A percentile compares a stretch with the other conserved stretches of the same genome.
Evolutionary conservation across 2,329 filamentous ascomycete species (phyloP).

Genomic region (Corinectria fuckeliana): DNA sequence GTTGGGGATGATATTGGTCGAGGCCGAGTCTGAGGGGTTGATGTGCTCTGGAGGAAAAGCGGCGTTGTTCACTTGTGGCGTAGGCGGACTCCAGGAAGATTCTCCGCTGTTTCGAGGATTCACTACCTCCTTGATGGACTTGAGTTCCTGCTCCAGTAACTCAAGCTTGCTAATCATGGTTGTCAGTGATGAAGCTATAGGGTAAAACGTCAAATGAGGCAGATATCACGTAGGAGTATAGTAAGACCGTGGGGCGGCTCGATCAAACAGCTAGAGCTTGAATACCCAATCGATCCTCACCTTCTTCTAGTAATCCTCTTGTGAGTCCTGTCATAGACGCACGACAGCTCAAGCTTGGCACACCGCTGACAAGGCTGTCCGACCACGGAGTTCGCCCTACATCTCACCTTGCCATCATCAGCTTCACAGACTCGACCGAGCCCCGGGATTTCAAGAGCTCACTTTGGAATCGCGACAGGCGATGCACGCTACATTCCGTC

Average conservation of each 20-base stretch:
- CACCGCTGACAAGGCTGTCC: conserved; percentile 54
- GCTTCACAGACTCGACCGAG: conserved; percentile 1
- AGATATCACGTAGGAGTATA: background rate
- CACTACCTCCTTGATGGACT: conserved; percentile 60
- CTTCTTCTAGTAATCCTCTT: conserved; percentile 55
- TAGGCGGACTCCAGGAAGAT: conserved; percentile 38
- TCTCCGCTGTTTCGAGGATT: conserved; percentile 34
- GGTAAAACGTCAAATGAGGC: background rate
- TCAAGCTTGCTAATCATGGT: conserved; percentile 57
- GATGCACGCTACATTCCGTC: conserved; percentile 48
- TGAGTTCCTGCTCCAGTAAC: conserved; percentile 61
- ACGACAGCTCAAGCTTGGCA: conserved; percentile 50
- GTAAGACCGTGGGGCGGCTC: too few species aligned
- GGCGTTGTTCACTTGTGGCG: conserved; percentile 36
- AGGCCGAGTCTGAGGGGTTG: conserved; percentile 18
- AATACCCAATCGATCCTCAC: conserved; percentile 30
- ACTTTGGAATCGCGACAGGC: conserved; percentile 51
- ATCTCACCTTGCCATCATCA: conserved; percentile 48
- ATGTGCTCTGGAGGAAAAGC: conserved; percentile 29
- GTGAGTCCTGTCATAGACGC: conserved; percentile 55
- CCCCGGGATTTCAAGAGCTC: conserved; percentile 20
- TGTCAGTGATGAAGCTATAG: conserved; percentile 16
- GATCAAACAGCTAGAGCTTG: background rate
- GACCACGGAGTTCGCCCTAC: conserved; percentile 47
- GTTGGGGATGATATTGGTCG: conserved; percentile 13